Evolutionary conservation across 305 asterid genomes (phyloP), one percentile per base, ranked within the genome.

Genomic region (Rubia occidens): DNA sequence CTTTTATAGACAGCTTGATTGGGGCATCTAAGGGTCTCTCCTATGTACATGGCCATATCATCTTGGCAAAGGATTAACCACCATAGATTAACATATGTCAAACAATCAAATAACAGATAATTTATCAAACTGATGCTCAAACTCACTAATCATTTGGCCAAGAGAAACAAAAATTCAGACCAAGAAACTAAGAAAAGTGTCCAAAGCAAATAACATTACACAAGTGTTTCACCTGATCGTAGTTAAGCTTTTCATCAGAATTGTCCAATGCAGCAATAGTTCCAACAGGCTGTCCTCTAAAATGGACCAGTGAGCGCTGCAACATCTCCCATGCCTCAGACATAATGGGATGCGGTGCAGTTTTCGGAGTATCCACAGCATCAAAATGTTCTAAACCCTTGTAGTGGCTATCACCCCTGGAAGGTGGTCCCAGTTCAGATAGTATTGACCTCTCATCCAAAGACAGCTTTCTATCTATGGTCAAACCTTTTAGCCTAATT

Each of bases 261-360:
- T 68, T 84, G 72, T 90, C 97, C 37, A 74, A 73, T 5, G 96
- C 97, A 29, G 97, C 97, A 60, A 91, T 89, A 9, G 97, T 91
- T 71, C 97, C 97, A 65, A 89, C 97, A 24, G 97, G 91, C 59
- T 80, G 83, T 20, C 96, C 96, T 1, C 96, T 93, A 61, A 91
- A 91, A 80, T 77, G 78, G 60, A 91, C 97, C 79, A 91, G 72
- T 1, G 97, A 78, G 6, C 89, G 89, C 70, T 86, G 82, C 68
- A 87, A 61, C 68, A 73, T 71, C 11, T 87, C 97, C 97, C 97
- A 91, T 42, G 97, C 97, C 85, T 91, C 97, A 0, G 84, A 78
- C 53, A 83, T 44, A 85, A 88, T 86, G 17, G 96, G 93, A 72
- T 82, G 84, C 9, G 88, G 86, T 74, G 79, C 89, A 44, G 96